These are phyloP conservation scores for Camptophora hylomeconis DNA, from an alignment of 2,329 filamentous ascomycete species.

Conservation along the genomic window DNA sequence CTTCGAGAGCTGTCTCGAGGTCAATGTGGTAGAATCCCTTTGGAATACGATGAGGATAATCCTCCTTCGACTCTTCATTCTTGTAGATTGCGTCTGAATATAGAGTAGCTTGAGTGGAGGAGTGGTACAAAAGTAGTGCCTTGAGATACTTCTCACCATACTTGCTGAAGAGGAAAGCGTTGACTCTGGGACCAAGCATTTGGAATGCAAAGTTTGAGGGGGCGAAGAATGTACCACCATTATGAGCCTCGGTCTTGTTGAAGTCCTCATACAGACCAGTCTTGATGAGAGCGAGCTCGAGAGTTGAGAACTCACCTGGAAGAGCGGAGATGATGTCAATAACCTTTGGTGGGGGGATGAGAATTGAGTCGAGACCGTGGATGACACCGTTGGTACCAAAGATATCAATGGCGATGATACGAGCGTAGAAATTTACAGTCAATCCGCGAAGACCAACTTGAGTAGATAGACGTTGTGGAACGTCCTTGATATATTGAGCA, in stretches of 20 bases:
- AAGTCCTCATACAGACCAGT: constrained; percentile 55
- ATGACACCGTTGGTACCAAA: constrained; percentile 50
- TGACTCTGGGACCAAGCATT: constrained; percentile 57
- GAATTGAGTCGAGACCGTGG: constrained; percentile 60
- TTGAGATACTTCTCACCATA: constrained; percentile 62
- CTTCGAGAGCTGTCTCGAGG: constrained; percentile 57
- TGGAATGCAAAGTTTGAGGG: constrained; percentile 71
- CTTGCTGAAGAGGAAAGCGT: constrained; percentile 74
- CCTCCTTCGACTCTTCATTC: constrained; percentile 14
- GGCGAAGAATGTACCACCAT: constrained; percentile 66
- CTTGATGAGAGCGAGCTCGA: constrained; percentile 60
- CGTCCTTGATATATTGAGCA: constrained; percentile 40
- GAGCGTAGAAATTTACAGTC: constrained; percentile 64
- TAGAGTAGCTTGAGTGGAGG: constrained; percentile 59
- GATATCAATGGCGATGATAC: constrained; percentile 56
- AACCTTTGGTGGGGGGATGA: constrained; percentile 61
- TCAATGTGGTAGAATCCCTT: constrained; percentile 45
- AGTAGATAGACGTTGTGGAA: constrained; percentile 60
- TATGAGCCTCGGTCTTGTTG: constrained; percentile 39
- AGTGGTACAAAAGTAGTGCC: constrained; percentile 66
- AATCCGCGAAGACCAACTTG: constrained; percentile 51
- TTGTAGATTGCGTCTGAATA: constrained; percentile 76
- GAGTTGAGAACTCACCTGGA: constrained; percentile 64
- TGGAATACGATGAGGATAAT: constrained; percentile 19
- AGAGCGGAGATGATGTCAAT: constrained; percentile 51